Evolutionary conservation across 257 asterid genomes (phyloP).

Genomic region (Thymus mandschuricus): DNA sequence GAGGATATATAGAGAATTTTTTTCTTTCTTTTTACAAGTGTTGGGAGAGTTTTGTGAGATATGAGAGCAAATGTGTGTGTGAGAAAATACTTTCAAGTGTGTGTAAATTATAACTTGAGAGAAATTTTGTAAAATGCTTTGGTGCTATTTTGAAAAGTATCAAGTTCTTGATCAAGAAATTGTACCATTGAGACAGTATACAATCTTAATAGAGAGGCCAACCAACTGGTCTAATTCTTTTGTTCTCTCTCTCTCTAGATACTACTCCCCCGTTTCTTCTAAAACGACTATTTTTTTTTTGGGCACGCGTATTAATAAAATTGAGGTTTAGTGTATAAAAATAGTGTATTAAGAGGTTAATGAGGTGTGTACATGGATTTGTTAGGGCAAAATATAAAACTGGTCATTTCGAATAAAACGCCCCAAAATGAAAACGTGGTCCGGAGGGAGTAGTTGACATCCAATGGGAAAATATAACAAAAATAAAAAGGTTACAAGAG

Average conservation of each 20-base stretch:
- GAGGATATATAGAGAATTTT: constrained; percentile 30
- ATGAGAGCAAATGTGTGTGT: constrained; percentile 28
- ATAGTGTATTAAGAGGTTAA: no score
- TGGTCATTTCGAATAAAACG: no score
- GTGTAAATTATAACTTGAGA: constrained; percentile 35
- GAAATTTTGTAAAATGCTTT: constrained; percentile 32
- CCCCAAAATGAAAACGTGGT: no score
- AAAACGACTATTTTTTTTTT: no score
- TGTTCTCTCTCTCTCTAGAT: constrained; percentile 13
- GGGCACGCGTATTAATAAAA: no score
- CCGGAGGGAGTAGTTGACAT: constrained; percentile 41
- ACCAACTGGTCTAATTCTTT: constrained; percentile 43
- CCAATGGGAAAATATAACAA: constrained; percentile 32
- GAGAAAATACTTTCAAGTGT: constrained; percentile 11
- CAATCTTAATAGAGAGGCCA: constrained; percentile 32
- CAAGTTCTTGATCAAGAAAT: constrained; percentile 31
- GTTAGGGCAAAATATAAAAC: no score
- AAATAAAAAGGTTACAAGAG: no score
- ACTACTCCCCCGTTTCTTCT: no score
- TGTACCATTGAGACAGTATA: constrained; percentile 12
- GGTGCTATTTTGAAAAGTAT: constrained; percentile 25
- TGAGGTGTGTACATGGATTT: no score
- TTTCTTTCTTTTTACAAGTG: neutral
- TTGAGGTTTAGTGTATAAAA: no score
- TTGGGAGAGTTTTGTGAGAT: constrained; percentile 16